Evolutionary conservation across 495 filamentous ascomycete species (phyloP), one percentile per base, ranked within the genome.

Genomic region (Penicillium herquei): DNA sequence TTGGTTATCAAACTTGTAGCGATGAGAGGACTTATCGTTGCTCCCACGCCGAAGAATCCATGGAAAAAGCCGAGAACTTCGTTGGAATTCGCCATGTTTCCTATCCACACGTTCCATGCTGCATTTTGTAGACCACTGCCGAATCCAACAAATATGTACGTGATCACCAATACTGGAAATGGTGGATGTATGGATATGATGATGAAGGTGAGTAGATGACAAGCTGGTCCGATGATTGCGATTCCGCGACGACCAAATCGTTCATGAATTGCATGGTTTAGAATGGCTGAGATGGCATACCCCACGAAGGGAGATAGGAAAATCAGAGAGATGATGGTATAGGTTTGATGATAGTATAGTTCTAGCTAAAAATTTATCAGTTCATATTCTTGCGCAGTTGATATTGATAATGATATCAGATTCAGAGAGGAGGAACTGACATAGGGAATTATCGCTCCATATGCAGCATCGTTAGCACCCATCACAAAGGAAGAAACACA

Each of bases 381-480:
- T 26, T 26, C 2, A 26, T 26, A 26, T 26, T 26, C 21, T 4
- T 26, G 21, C n/a, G n/a, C n/a, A n/a, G 21, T 4, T 26, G n/a
- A 26, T 26, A 4, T 26, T 1, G 21, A 4, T 26, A 26, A 1
- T 26, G 2, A 26, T 26, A 26, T 10, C 12, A 37, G 6, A 37
- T 1, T 37, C 8, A 7, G 12, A 37, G 8, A 37, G 9, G 12
- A 37, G 1, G 12, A 8, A 60, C 63, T 6, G 35, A 73, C 74
- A 46, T 68, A 72, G 42, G 72, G 84, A 56, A 88, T 82, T 17
- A 67, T 59, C 1, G 67, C 86, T 40, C 89, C 89, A 55, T 86
- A 86, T 8, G 86, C 84, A 37, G 83, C 87, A 68, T 94, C 90
- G 64, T 88, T 91, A 66, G 82, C 75, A 12, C 90, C 90, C 80